Conservation (phyloP, 139 green algal species). For the Chlorella vulgaris region DNA sequence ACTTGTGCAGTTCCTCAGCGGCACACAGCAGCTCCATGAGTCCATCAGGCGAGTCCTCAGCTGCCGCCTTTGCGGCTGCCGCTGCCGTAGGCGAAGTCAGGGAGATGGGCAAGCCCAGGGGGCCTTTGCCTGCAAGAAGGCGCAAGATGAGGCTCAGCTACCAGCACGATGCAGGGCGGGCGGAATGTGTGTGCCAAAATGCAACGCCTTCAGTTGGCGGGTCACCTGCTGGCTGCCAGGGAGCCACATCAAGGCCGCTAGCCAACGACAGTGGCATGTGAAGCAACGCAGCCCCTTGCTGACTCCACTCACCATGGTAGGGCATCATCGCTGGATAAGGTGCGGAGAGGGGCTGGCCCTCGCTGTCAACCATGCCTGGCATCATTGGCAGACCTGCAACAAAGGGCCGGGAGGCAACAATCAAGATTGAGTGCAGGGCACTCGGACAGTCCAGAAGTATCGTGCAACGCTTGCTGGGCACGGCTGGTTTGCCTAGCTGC, state of each 20-base stretch:
- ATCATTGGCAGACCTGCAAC: slow-evolving; percentile 4
- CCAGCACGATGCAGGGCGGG: no score
- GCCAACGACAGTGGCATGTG: no score
- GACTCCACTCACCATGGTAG: slow-evolving; percentile 1
- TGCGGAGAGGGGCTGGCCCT: not conserved
- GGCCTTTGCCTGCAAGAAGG: not conserved
- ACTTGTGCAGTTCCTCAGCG: slow-evolving; percentile 43
- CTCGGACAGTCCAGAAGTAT: no score
- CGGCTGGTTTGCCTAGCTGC: no score
- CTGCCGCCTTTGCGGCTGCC: not conserved
- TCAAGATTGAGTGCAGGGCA: no score
- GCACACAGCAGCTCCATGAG: slow-evolving; percentile 46
- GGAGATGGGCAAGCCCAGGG: not conserved
- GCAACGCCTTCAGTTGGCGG: no score
- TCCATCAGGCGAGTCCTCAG: slow-evolving; percentile 2
- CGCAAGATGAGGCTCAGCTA: no score
- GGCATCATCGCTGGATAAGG: slow-evolving; percentile 11
- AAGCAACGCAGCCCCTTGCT: no score
- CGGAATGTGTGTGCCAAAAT: no score
- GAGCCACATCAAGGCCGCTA: no score
- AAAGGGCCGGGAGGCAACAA: not conserved
- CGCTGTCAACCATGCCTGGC: not conserved
- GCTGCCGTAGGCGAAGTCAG: not conserved
- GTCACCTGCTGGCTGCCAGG: no score
- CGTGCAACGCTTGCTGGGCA: no score